Evolutionary conservation across 805 yeast species (phyloP).

Genomic region (Kuraishia ogatae): DNA sequence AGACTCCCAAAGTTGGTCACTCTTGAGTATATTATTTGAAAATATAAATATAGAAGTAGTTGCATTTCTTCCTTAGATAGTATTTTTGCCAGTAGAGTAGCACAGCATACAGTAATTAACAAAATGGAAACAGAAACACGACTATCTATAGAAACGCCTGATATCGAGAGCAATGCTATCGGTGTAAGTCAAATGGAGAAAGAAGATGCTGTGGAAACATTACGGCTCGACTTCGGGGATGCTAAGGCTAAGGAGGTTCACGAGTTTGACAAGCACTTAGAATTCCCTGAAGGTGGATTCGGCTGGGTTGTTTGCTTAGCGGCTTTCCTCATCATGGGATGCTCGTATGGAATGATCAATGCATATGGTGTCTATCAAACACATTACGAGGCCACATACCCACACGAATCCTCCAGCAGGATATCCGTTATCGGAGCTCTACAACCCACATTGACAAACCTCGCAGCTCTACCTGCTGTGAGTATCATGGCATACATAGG

Average conservation of each 20-base stretch:
- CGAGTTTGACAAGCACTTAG: slow-evolving; percentile 2
- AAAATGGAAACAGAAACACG: too few species aligned
- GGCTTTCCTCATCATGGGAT: slow-evolving; percentile 32
- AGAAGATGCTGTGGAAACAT: background rate
- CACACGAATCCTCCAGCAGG: slow-evolving; percentile 34
- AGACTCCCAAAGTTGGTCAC: too few species aligned
- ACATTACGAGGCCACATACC: slow-evolving; percentile 34
- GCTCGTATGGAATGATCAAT: slow-evolving; percentile 53
- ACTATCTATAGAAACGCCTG: too few species aligned
- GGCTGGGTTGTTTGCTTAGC: slow-evolving; percentile 48
- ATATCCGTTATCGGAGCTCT: slow-evolving; percentile 47
- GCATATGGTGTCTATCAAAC: slow-evolving; percentile 50
- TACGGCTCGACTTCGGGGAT: background rate
- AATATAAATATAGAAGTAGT: too few species aligned
- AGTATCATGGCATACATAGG: slow-evolving; percentile 35
- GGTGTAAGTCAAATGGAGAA: background rate
- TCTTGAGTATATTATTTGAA: too few species aligned
- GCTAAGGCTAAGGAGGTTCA: background rate
- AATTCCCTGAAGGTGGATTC: slow-evolving; percentile 43
- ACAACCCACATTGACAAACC: slow-evolving; percentile 34
- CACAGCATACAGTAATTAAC: too few species aligned
- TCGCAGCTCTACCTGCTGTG: slow-evolving; percentile 41
- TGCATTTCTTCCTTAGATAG: too few species aligned
- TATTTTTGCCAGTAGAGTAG: too few species aligned
- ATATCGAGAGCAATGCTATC: background rate